Base-by-base conservation (phyloP, 768 basidiomycete species). In the Termitomyces sp. region DNA sequence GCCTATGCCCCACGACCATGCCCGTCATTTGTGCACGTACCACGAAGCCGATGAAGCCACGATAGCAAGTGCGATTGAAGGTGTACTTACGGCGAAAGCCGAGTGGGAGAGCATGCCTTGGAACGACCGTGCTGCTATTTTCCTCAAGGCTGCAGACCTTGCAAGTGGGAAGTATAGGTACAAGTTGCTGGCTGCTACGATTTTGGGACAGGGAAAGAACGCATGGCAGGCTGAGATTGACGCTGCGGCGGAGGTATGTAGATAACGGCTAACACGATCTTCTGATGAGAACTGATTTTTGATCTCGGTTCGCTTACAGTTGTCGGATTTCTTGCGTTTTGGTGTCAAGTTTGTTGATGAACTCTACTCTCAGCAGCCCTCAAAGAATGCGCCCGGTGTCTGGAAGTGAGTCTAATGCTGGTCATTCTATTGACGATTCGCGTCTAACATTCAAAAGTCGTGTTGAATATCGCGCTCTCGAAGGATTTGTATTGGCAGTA, bases 171-270 rank as follows among this genome's bases (percentile, higher is more conserved):
- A 98, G 80, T 97, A 98, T 71, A 81, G 97, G 62, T 96, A 95
- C 77, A 88, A 89, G 75, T 78, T 99, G 46, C 80, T 98, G 75
- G 97, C 97, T 41, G 95, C 96, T 40, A 98, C 96, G 43, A 97
- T 99, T 74, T 80, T 99, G 46, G 97, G 97, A 16, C 97, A 99
- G 75, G 97, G 97, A 41, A 99, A 99, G 85, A 99, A 98, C 69
- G 88, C 82, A 16, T 99, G 97, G 97, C 97, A 99, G 76, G 97
- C 97, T 16, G 97, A 99, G 80, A 98, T 99, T 61, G 97, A 99
- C 71, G 93, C 97, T 54, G 97, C 95, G 17, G 96, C 97, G 4
- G 97, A 99, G 87, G 93, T 92, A 56, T 42, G 82, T 57, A 46
- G 12, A 41, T 23, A 19, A 32, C n/a, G n/a, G n/a, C n/a, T n/a